Base-by-base conservation (phyloP, 352 stramenopile genomes). In the Phytophthora cactorum region DNA sequence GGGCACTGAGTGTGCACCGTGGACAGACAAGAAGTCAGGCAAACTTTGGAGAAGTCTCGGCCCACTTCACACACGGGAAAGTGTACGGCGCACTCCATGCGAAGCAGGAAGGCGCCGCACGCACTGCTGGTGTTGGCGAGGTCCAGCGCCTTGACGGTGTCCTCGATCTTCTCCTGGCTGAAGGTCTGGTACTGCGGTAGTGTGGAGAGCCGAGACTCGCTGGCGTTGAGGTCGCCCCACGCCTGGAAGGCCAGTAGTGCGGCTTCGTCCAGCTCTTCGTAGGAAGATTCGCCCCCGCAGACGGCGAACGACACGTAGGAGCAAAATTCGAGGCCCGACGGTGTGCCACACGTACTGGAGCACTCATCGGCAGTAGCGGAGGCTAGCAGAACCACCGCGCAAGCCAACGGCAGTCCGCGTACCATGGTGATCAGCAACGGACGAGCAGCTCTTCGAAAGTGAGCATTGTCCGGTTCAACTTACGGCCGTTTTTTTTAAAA, bases 11-110 rank as follows among this genome's bases (percentile, higher is more conserved):
- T 81, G 46, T 86, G 83, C 51, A 79, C 81, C 12, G 62, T 70
- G 31, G 90, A 83, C 22, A 73, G 69, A 50, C 87, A 95, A 28
- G 87, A 95, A 32, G 75, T 71, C 15, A 73, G 32, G 41, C 87
- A 95, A 17, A 95, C 66, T 15, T 75, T 82, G 31, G 81, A 86
- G 47, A 76, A 79, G 56, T 92, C 86, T 51, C 82, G 78, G 8
- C 85, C 85, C 25, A 94, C 90, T 71, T 95, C 88, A 51, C 88
- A 95, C 45, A 92, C 86, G 2, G 88, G 88, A 41, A 95, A 89
- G 70, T 84, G 80, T 36, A 90, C 68, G 2, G 86, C 86, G 60
- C 88, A 95, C 57, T 93, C 70, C 27, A 95, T 70, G 15, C 70
- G 66, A 31, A 77, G 68, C 44, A 95, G 71, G 41, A 95, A 77